Base-by-base conservation (phyloP, 805 yeast genomes). In the Candida andamanensis region DNA sequence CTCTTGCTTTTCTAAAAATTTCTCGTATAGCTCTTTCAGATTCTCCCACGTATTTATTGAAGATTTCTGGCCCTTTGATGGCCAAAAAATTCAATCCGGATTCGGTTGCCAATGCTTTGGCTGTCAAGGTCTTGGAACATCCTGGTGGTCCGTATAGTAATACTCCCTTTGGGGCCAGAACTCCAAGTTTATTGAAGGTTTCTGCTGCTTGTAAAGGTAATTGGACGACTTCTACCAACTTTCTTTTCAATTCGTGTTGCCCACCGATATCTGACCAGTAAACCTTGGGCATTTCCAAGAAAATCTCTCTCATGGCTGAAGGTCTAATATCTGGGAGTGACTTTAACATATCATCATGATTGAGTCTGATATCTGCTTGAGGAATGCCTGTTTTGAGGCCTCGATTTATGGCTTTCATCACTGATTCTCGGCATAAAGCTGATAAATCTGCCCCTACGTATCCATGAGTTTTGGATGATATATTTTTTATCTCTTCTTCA, bases 101-200 rank as follows among this genome's bases (percentile, higher is more conserved):
- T 58, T 90, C 98, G 0, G 95, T 84, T 0, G 97, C 97, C 18
- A 90, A 61, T 0, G 97, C 97, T 50, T 90, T 90, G 2, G 97
- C 97, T 0, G 95, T 85, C 40, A 90, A 59, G 0, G 98, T 90
- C 49, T 90, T 90, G 8, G 97, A 89, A 62, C 97, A 90, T 11
- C 98, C 98, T 0, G 98, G 97, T 1, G 99, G 99, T 0, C 99
- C 99, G 56, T 92, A 92, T 14, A 92, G 64, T 28, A 92, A 58
- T 1, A 92, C 82, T 22, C 99, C 99, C 44, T 85, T 83, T 3
- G 99, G 99, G 0, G 97, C 87, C 26, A 74, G 66, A 3, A 92
- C 80, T 0, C 97, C 97, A 10, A 92, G 65, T 25, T 72, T 64
- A 13, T 66, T 65, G 54, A 92, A 92, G 0, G 95, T 70, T 1